A percentile compares a stretch with the other conserved stretches of the same genome.
Evolutionary conservation across 108 stramenopile species (phyloP).

Genomic region (Conticribra weissflogii): DNA sequence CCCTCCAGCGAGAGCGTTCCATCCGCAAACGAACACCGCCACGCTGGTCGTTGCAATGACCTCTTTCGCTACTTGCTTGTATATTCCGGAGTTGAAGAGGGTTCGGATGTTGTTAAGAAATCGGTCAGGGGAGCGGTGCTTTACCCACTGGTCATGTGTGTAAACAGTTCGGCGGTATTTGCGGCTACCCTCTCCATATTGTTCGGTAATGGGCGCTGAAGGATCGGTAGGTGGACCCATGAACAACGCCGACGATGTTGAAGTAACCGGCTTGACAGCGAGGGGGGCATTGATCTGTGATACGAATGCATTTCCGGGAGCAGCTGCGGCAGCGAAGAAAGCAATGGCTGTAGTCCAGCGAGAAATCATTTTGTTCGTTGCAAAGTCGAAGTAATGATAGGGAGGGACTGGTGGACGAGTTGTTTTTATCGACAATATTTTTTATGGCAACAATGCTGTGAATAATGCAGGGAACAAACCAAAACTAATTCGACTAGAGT

Average conservation of each 20-base stretch:
- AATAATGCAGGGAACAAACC: too few species aligned
- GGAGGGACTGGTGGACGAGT: too few species aligned
- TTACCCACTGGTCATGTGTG: conserved; percentile 66
- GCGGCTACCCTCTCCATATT: conserved; percentile 54
- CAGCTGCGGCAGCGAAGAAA: conserved; percentile 15
- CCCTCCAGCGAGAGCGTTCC: conserved; percentile 51
- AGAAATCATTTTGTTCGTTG: conserved; percentile 2
- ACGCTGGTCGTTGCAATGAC: conserved; percentile 31
- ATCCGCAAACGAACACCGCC: conserved; percentile 52
- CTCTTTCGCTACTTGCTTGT: conserved; percentile 59
- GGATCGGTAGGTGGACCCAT: conserved; percentile 45
- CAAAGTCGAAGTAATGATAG: too few species aligned
- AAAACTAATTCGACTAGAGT: too few species aligned
- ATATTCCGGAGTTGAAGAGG: conserved; percentile 54
- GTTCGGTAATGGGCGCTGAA: conserved; percentile 34
- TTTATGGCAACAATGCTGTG: too few species aligned
- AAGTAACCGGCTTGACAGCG: background rate
- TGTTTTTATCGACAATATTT: too few species aligned
- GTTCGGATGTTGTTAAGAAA: conserved; percentile 49
- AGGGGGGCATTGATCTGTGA: conserved; percentile 6
- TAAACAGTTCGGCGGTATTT: conserved; percentile 72
- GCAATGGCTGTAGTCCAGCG: background rate
- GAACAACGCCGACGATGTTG: conserved; percentile 7
- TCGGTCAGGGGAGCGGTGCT: conserved; percentile 58
- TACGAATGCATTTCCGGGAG: conserved; percentile 23